Conservation (phyloP, 75 land plant species). For the Azolla pinnata region DNA sequence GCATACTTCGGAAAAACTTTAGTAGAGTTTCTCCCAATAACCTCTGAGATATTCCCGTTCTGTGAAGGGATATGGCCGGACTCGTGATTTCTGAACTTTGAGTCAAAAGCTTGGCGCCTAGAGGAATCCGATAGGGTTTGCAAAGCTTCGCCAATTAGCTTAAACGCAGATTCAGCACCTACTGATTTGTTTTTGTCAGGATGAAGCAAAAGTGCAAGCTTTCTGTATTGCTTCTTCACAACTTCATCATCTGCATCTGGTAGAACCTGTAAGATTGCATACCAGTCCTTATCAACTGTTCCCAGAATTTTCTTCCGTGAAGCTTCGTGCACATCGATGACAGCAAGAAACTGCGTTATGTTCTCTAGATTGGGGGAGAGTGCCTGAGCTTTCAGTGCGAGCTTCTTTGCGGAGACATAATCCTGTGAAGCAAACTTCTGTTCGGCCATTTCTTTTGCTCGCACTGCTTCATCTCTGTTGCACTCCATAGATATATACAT, state of each 20-base stretch:
- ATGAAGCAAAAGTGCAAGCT: conserved; percentile 83
- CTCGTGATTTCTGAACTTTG: conserved; percentile 35
- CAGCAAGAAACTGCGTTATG: conserved; percentile 46
- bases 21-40: too few relatives aligned
- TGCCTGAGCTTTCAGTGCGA: conserved; percentile 54
- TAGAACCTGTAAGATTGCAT: conserved; percentile 69
- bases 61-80: too few relatives aligned
- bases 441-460: conserved; percentile 56
- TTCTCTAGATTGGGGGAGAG: conserved; percentile 61
- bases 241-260: conserved; percentile 45
- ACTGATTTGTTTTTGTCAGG: conserved; percentile 81
- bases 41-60: conserved; percentile 9
- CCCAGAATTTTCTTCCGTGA: conserved; percentile 38
- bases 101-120: conserved; percentile 46
- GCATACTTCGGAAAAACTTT: background rate
- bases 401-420: conserved; percentile 41
- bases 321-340: conserved; percentile 71
- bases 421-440: conserved; percentile 48
- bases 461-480: conserved; percentile 56
- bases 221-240: conserved; percentile 80
- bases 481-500: too few relatives aligned
- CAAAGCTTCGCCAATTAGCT: conserved; percentile 78
- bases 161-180: conserved; percentile 94
- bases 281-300: conserved; percentile 61
- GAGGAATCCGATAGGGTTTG: conserved; percentile 46